phyloP scores from a whole-genome alignment of 768 basidiomycete genomes.

The Podaxis sp. region DNA sequence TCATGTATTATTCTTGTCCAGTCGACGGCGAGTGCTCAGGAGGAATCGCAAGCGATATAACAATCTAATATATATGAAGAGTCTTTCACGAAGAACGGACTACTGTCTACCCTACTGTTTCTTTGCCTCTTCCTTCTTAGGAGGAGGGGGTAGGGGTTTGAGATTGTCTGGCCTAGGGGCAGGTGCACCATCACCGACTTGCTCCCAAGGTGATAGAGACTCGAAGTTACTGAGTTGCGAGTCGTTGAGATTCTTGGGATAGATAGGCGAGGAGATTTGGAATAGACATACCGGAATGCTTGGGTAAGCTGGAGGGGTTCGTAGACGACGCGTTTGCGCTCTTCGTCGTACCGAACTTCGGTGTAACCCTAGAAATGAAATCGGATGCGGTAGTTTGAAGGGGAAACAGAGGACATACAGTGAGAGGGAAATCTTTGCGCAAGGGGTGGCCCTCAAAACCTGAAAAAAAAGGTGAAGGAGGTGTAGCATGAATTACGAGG shows the following conservation, averaged over 20 bases:
- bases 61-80: neutral
- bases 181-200: constrained; percentile 64
- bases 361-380: constrained; percentile 77
- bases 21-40: neutral
- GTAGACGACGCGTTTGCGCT: constrained; percentile 94
- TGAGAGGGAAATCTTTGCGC: constrained; percentile 97
- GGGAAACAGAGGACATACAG: constrained; percentile 45
- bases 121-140: constrained; percentile 76
- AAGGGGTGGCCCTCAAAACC: constrained; percentile 97
- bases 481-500: neutral
- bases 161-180: constrained; percentile 61
- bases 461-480: constrained; percentile 23
- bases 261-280: neutral
- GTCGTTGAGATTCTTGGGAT: neutral
- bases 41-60: neutral
- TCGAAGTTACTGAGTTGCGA: constrained; percentile 81
- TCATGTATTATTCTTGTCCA: neutral
- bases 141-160: constrained; percentile 72
- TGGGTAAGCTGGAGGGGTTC: constrained; percentile 97
- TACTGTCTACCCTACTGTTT: constrained; percentile 44
- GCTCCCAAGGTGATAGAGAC: constrained; percentile 92
- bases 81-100: constrained; percentile 6
- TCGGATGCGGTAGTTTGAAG: constrained; percentile 1
- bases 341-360: constrained; percentile 96
- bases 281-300: constrained; percentile 77